Percentiles rank a stretch among this genome's conserved stretches.
phyloP scores from a whole-genome alignment of 2,329 filamentous ascomycete species.

The Colletotrichum sp. region DNA sequence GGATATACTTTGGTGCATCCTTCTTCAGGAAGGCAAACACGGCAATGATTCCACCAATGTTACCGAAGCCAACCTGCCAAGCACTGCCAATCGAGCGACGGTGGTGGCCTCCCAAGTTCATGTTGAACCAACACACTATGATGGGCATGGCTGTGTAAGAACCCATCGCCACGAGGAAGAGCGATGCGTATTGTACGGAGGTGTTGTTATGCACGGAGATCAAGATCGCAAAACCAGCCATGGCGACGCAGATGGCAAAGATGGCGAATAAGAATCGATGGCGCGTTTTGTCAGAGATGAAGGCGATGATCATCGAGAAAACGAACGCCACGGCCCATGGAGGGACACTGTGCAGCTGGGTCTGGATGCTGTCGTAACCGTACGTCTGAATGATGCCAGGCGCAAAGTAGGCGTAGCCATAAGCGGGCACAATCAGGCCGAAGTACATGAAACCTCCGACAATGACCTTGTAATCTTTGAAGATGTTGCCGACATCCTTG shows the following conservation, averaged over 20 bases:
- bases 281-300: constrained; percentile 69
- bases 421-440: constrained; percentile 77
- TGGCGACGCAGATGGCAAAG: constrained; percentile 69
- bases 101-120: constrained; percentile 78
- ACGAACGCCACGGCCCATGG: constrained; percentile 74
- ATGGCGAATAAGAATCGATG: constrained; percentile 81
- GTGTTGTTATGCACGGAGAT: constrained; percentile 72
- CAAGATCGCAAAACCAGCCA: constrained; percentile 78
- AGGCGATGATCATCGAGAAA: constrained; percentile 78
- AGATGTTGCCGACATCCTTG: constrained; percentile 63
- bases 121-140: constrained; percentile 82
- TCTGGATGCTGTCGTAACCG: constrained; percentile 63
- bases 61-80: constrained; percentile 81
- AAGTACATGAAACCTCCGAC: constrained; percentile 83
- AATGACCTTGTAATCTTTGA: constrained; percentile 78
- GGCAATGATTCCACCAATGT: constrained; percentile 79
- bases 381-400: constrained; percentile 74
- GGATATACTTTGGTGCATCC: constrained; percentile 72
- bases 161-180: constrained; percentile 83
- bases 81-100: constrained; percentile 73
- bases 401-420: constrained; percentile 79
- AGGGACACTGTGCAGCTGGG: constrained; percentile 62
- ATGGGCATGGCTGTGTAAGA: constrained; percentile 90
- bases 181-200: constrained; percentile 73
- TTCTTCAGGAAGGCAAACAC: constrained; percentile 71